phyloP scores from a whole-genome alignment of 495 filamentous ascomycete species.

The Penicillium manginii region DNA sequence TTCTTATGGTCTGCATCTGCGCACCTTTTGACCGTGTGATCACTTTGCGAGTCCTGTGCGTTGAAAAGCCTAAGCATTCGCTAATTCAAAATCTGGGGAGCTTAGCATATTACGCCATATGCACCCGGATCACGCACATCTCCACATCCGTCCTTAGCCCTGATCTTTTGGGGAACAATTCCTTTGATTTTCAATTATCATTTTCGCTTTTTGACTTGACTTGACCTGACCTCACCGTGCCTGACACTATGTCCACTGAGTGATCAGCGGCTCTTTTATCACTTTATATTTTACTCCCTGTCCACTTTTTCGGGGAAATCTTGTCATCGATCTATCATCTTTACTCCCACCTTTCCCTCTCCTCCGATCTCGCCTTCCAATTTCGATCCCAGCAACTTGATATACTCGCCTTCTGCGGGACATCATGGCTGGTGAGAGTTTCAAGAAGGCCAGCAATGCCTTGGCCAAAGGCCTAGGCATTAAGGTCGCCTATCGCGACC shows the following conservation, averaged over 20 bases:
- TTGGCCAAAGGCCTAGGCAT: constrained; percentile 85
- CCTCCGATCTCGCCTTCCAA: background rate
- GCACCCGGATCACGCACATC: constrained; percentile 26
- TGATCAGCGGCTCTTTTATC: constrained; percentile 20
- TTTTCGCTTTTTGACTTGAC: constrained; percentile 15
- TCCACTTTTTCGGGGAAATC: constrained; percentile 7
- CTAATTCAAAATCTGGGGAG: constrained; percentile 24
- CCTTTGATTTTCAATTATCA: constrained; percentile 11
- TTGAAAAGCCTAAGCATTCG: background rate
- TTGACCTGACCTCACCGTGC: constrained; percentile 5
- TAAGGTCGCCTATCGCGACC: constrained; percentile 71
- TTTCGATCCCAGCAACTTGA: constrained; percentile 3
- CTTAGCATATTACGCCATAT: constrained; percentile 37
- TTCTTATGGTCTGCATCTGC: background rate
- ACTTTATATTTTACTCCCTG: constrained; percentile 25
- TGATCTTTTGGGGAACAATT: constrained; percentile 1
- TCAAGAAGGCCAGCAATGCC: constrained; percentile 65
- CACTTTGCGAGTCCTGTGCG: constrained; percentile 5
- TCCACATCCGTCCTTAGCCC: constrained; percentile 9
- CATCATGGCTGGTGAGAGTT: constrained; percentile 42
- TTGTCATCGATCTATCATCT: background rate
- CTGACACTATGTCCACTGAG: constrained; percentile 19
- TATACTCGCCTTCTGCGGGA: constrained; percentile 9
- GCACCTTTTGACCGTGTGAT: background rate
- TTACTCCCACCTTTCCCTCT: constrained; percentile 1